Evolutionary conservation across 495 filamentous ascomycete species (phyloP).

Genomic region (Lophium mytilinum): DNA sequence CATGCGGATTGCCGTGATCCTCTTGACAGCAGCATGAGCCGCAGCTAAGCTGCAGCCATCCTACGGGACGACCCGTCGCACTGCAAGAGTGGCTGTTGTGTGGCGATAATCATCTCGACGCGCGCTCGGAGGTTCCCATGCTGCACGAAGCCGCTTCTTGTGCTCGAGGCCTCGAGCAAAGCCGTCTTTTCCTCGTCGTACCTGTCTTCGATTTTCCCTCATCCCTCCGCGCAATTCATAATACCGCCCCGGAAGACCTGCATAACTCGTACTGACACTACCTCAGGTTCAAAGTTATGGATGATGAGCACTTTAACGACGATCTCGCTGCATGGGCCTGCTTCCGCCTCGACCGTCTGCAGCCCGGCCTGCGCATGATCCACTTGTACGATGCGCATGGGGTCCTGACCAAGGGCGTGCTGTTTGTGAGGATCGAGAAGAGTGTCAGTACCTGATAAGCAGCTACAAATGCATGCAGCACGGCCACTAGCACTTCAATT

Average conservation of each 20-base stretch:
- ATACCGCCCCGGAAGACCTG: neutral
- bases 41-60: neutral
- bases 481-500: too few species aligned
- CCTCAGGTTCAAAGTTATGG: conserved; percentile 71
- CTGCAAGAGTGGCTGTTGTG: neutral
- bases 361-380: conserved; percentile 66
- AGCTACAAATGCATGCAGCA: neutral
- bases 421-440: conserved; percentile 65
- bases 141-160: too few species aligned
- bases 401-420: conserved; percentile 47
- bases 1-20: neutral
- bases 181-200: too few species aligned
- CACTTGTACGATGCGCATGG: conserved; percentile 62
- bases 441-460: conserved; percentile 18
- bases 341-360: conserved; percentile 70
- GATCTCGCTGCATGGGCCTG: conserved; percentile 80
- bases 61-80: neutral
- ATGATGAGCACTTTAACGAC: conserved; percentile 66
- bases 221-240: too few species aligned
- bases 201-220: too few species aligned
- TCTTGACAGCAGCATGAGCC: neutral
- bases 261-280: neutral
- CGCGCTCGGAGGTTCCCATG: too few species aligned
- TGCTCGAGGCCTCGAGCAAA: too few species aligned
- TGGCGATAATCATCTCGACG: too few species aligned